Percentiles rank a stretch among this genome's conserved stretches.
These are phyloP conservation scores for Blastomyces silverae DNA, from an alignment of 2,329 filamentous ascomycete species.

Conservation along the genomic window DNA sequence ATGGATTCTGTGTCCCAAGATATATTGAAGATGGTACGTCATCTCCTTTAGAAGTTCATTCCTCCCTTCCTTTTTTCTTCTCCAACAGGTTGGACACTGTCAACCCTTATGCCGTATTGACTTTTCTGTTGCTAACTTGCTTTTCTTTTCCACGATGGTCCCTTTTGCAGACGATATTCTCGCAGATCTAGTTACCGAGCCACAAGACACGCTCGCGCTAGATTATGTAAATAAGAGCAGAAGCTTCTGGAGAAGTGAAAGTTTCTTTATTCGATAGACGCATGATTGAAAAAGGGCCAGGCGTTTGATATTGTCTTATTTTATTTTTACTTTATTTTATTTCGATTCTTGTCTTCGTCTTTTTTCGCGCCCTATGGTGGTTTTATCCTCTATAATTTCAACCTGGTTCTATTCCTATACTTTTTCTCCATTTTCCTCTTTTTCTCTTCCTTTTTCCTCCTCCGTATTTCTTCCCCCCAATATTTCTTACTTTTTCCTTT, in stretches of 20 bases:
- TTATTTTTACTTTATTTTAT: slow-evolving; percentile 5
- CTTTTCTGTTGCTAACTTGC: neutral
- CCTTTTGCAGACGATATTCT: slow-evolving; percentile 39
- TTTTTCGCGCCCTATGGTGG: neutral
- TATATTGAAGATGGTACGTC: slow-evolving; percentile 80
- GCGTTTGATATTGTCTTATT: neutral
- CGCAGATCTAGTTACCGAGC: slow-evolving; percentile 61
- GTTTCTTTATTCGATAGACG: slow-evolving; percentile 56
- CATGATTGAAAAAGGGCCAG: slow-evolving; percentile 1
- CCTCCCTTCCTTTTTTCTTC: neutral
- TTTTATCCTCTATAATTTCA: neutral
- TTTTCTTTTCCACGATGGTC: neutral
- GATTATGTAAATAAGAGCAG: slow-evolving; percentile 58
- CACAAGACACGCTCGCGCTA: slow-evolving; percentile 65
- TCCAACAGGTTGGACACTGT: slow-evolving; percentile 3
- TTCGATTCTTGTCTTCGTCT: slow-evolving; percentile 1
- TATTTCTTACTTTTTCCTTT: neutral
- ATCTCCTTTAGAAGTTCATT: slow-evolving; percentile 15
- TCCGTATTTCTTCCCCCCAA: neutral
- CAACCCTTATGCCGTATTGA: neutral
- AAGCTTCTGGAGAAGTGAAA: slow-evolving; percentile 55
- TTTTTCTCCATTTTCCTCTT: neutral
- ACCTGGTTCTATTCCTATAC: neutral
- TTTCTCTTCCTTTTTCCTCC: neutral
- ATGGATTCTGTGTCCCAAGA: slow-evolving; percentile 66